Percentiles rank a stretch among this genome's conserved stretches.
These are phyloP conservation scores for Apiotrichum brassicae DNA, from an alignment of 1,284 basidiomycete species.

Conservation along the genomic window DNA sequence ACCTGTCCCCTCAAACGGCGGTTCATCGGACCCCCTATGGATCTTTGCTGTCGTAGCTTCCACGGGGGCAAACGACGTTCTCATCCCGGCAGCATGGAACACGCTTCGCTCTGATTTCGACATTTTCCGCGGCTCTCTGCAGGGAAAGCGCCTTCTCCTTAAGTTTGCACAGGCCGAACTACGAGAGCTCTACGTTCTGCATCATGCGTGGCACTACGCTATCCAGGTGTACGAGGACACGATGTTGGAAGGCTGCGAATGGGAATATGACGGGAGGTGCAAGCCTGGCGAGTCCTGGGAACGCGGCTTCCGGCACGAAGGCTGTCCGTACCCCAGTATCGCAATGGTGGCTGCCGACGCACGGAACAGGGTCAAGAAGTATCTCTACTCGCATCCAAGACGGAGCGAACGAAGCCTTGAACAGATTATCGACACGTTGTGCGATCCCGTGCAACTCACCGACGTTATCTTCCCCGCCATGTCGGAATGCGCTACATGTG, in stretches of 20 bases:
- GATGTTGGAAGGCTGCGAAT: neutral
- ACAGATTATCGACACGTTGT: neutral
- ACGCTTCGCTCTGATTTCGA: neutral
- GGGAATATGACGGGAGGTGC: neutral
- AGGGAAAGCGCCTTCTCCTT: neutral
- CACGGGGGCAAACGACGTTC: neutral
- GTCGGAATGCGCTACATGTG: neutral
- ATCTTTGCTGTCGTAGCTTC: neutral
- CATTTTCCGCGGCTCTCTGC: neutral
- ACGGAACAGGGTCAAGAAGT: neutral
- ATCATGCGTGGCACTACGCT: slow-evolving; percentile 1
- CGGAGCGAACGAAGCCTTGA: neutral
- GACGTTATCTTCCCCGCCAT: neutral
- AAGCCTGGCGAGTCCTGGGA: neutral
- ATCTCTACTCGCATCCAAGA: neutral
- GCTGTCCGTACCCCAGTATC: neutral
- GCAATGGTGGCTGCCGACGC: neutral
- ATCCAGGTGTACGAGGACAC: neutral
- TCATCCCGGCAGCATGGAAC: neutral
- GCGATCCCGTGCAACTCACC: neutral
- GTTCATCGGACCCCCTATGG: neutral
- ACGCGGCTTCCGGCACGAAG: neutral
- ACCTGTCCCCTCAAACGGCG: neutral
- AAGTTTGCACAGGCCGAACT: neutral
- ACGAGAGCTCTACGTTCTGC: neutral